Conservation (phyloP, 371 early-diverging fungal species). For the Choanephora cucurbitarum region DNA sequence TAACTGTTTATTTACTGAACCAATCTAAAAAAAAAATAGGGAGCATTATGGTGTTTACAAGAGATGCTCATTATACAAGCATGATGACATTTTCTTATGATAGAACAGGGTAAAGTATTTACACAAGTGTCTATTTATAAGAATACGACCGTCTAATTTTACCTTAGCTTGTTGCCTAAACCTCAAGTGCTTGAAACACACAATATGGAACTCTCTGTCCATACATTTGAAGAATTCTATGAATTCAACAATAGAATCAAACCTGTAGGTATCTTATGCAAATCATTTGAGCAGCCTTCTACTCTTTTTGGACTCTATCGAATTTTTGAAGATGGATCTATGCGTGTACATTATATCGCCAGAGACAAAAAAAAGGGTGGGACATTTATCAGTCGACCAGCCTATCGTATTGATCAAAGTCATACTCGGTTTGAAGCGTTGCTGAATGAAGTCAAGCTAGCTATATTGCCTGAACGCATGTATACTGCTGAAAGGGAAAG, state of each 20-base stretch:
- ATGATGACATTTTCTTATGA: slow-evolving; percentile 7
- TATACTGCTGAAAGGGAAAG: not conserved
- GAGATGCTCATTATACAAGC: slow-evolving; percentile 1
- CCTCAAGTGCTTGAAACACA: slow-evolving; percentile 4
- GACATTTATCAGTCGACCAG: not conserved
- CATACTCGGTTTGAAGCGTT: not conserved
- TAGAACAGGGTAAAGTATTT: not conserved
- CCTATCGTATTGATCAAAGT: not conserved
- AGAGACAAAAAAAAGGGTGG: not conserved
- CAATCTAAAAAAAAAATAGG: too few relatives aligned
- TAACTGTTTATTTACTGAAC: too few relatives aligned
- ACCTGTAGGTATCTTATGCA: slow-evolving; percentile 1
- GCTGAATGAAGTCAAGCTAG: not conserved
- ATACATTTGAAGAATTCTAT: slow-evolving; percentile 8
- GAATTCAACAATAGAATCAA: not conserved
- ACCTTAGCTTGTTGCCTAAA: not conserved
- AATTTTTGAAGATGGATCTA: slow-evolving; percentile 24
- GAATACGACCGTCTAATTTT: not conserved
- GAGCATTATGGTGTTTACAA: slow-evolving; percentile 13
- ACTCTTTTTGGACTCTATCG: slow-evolving; percentile 10
- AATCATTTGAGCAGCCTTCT: too few relatives aligned
- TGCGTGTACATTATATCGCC: slow-evolving; percentile 13
- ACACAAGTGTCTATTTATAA: too few relatives aligned
- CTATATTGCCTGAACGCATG: not conserved
- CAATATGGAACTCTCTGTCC: slow-evolving; percentile 4